Conservation (phyloP, 1,139 yeast genomes). For the Nakaseomyces uthaithaninus region DNA sequence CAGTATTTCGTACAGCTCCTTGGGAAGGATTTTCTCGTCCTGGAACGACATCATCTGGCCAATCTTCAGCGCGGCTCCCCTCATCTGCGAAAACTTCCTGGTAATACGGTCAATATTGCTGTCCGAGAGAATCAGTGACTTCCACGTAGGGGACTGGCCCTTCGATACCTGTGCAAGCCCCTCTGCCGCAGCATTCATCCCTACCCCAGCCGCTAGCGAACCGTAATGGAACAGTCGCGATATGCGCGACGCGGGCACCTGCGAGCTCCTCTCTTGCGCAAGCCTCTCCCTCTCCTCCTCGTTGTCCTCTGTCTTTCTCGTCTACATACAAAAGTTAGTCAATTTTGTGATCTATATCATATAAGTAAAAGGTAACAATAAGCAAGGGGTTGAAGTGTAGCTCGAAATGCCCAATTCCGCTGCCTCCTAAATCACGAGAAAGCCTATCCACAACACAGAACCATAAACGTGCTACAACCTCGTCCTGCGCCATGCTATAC, state of each 20-base stretch:
- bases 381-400: too few species aligned
- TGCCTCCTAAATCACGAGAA: background rate
- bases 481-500: too few species aligned
- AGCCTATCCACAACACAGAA: background rate
- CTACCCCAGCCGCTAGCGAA: constrained; percentile 83
- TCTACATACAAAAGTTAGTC: background rate
- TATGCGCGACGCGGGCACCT: constrained; percentile 78
- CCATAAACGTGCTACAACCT: too few species aligned
- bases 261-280: constrained; percentile 42
- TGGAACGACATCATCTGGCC: constrained; percentile 96
- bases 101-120: constrained; percentile 83
- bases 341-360: too few species aligned
- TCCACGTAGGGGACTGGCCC: constrained; percentile 44
- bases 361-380: too few species aligned
- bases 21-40: constrained; percentile 75
- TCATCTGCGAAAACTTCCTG: constrained; percentile 79
- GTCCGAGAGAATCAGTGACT: constrained; percentile 64
- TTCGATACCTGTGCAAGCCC: constrained; percentile 61
- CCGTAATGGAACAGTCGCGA: constrained; percentile 91
- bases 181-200: constrained; percentile 75
- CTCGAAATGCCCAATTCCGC: too few species aligned
- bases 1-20: constrained; percentile 72
- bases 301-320: constrained; percentile 8
- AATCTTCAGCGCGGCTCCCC: constrained; percentile 95
- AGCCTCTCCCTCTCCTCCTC: constrained; percentile 2